Conservation (phyloP, 1,284 basidiomycete species). For the Caloboletus firmus region DNA sequence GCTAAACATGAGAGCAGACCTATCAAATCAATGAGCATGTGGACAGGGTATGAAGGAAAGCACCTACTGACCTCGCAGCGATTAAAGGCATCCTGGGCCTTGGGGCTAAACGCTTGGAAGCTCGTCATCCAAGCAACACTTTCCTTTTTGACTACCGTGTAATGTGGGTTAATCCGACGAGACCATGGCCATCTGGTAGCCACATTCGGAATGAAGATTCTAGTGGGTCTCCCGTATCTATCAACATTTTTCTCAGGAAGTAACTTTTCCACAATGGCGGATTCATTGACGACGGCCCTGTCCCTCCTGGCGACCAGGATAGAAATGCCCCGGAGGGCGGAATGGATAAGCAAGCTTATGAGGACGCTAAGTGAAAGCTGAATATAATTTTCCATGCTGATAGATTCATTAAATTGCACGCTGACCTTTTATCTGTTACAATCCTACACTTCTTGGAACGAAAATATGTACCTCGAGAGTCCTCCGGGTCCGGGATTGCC, state of each 20-base stretch:
- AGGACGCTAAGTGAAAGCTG: not conserved
- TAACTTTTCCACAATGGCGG: not conserved
- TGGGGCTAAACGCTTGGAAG: slow-evolving; percentile 17
- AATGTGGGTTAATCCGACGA: slow-evolving; percentile 17
- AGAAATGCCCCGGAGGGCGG: not conserved
- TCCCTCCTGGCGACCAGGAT: not conserved
- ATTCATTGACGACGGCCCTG: not conserved
- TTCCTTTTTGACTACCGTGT: slow-evolving; percentile 11
- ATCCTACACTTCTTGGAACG: not conserved
- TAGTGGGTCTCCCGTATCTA: not conserved
- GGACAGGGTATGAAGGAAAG: not conserved
- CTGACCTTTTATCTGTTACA: not conserved
- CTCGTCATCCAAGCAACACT: slow-evolving; percentile 9
- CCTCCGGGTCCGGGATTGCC: too few relatives aligned
- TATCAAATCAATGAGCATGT: not conserved
- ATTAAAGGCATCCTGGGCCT: slow-evolving; percentile 19
- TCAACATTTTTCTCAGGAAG: not conserved
- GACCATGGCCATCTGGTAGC: slow-evolving; percentile 22
- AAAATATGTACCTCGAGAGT: too few relatives aligned
- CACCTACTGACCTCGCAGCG: slow-evolving; percentile 17
- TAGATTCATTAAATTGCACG: not conserved
- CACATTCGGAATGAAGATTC: slow-evolving; percentile 19
- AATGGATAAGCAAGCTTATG: not conserved
- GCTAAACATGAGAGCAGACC: slow-evolving; percentile 15
- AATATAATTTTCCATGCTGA: slow-evolving; percentile 6